Evolutionary conservation across 208 protist species (phyloP).

Genomic region (Leishmania guyanensis): DNA sequence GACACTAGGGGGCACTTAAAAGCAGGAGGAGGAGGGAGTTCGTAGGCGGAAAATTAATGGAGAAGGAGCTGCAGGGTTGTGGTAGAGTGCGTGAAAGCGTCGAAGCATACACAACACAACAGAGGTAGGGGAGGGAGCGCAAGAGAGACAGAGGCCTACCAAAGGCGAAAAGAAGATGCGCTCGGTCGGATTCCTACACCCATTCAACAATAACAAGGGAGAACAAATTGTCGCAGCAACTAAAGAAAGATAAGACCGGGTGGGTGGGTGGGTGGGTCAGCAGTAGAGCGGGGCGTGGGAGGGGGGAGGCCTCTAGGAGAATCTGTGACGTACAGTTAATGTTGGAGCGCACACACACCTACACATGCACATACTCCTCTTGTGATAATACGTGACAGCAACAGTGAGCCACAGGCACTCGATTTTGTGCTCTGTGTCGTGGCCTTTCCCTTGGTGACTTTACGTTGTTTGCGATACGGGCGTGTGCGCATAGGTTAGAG

Average conservation of each 20-base stretch:
- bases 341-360: not conserved
- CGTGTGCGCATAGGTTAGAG: not conserved
- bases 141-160: not conserved
- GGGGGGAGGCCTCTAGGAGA: not conserved
- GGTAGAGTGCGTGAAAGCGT: not conserved
- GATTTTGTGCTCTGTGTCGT: not conserved
- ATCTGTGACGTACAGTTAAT: not conserved
- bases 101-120: not conserved
- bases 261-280: not conserved
- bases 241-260: conserved; percentile 6
- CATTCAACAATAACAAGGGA: not conserved
- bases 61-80: not conserved
- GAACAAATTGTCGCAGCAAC: not conserved
- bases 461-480: no score
- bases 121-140: conserved; percentile 1
- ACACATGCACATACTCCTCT: not conserved
- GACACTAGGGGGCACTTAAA: not conserved
- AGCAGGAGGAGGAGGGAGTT: not conserved
- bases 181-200: not conserved
- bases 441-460: not conserved
- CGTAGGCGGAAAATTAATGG: conserved; percentile 1
- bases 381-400: not conserved
- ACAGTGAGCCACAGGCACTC: not conserved
- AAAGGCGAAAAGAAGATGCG: conserved; percentile 1
- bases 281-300: conserved; percentile 1